Evolutionary conservation across 176 grass and related monocot species (phyloP).

Genomic region (Paspalum notatum): DNA sequence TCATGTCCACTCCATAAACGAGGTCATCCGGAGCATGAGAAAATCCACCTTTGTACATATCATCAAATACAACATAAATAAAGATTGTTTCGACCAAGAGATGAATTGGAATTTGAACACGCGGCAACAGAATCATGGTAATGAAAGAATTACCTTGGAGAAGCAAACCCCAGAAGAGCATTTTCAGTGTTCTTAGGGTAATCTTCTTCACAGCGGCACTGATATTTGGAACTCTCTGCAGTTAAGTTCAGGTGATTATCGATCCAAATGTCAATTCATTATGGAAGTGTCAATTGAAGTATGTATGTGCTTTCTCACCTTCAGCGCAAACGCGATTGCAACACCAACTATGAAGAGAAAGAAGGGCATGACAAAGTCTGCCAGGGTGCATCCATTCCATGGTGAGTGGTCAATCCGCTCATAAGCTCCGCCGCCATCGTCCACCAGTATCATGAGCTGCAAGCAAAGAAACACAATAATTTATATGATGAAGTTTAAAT

Average conservation of each 20-base stretch:
- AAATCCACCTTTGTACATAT: slow-evolving; percentile 63
- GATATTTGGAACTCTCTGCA: slow-evolving; percentile 66
- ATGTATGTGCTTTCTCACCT: slow-evolving; percentile 41
- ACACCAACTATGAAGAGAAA: slow-evolving; percentile 97
- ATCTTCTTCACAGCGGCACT: slow-evolving; percentile 50
- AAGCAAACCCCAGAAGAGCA: slow-evolving; percentile 76
- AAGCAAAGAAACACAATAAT: slow-evolving; percentile 16
- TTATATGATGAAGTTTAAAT: neutral
- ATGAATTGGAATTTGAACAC: neutral
- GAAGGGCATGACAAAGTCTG: slow-evolving; percentile 95
- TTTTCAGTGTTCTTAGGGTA: slow-evolving; percentile 59
- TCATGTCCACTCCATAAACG: slow-evolving; percentile 81
- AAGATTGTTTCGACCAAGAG: neutral
- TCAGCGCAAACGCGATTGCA: slow-evolving; percentile 84
- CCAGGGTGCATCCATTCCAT: slow-evolving; percentile 89
- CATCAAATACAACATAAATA: neutral
- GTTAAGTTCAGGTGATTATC: neutral
- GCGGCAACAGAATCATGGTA: neutral
- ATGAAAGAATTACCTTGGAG: slow-evolving; percentile 54
- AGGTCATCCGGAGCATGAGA: slow-evolving; percentile 77
- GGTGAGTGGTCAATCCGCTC: slow-evolving; percentile 77
- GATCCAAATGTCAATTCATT: neutral
- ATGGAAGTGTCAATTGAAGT: neutral
- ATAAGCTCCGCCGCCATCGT: slow-evolving; percentile 76
- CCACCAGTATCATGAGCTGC: slow-evolving; percentile 92